These are phyloP conservation scores for Fusarium newnesense DNA, from an alignment of 2,329 filamentous ascomycete species.

Conservation along the genomic window DNA sequence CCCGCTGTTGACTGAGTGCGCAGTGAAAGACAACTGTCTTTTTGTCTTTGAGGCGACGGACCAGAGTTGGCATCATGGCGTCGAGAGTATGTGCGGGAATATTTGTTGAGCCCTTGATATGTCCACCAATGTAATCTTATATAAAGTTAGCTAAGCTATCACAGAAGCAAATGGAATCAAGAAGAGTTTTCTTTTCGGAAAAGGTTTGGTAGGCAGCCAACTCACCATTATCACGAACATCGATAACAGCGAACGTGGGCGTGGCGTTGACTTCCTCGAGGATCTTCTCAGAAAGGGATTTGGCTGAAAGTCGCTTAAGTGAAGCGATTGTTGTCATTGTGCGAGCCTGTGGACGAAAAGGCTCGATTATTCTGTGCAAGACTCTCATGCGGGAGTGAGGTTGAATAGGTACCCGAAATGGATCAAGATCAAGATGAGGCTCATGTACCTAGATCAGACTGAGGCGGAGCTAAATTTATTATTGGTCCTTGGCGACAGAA, in stretches of 20 bases:
- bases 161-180: neutral
- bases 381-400: slow-evolving; percentile 22
- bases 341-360: slow-evolving; percentile 19
- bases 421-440: slow-evolving; percentile 5
- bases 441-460: neutral
- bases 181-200: neutral
- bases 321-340: slow-evolving; percentile 66
- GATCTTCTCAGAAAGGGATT: slow-evolving; percentile 74
- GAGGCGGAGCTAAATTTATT: slow-evolving; percentile 10
- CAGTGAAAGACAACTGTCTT: slow-evolving; percentile 95
- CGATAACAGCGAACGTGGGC: slow-evolving; percentile 76
- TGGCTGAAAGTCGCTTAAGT: slow-evolving; percentile 74
- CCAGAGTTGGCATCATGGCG: slow-evolving; percentile 81
- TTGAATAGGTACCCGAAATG: neutral
- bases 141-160: neutral
- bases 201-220: neutral
- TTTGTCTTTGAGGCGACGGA: slow-evolving; percentile 79
- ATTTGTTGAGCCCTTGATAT: slow-evolving; percentile 82
- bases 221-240: slow-evolving; percentile 85
- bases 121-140: slow-evolving; percentile 90
- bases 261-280: slow-evolving; percentile 58
- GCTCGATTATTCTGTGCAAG: slow-evolving; percentile 5
- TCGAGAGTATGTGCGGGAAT: slow-evolving; percentile 80
- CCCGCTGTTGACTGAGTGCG: slow-evolving; percentile 88
- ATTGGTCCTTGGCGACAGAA: neutral